phyloP scores from a whole-genome alignment of 306 rosid species.

The Ceratonia siliqua region DNA sequence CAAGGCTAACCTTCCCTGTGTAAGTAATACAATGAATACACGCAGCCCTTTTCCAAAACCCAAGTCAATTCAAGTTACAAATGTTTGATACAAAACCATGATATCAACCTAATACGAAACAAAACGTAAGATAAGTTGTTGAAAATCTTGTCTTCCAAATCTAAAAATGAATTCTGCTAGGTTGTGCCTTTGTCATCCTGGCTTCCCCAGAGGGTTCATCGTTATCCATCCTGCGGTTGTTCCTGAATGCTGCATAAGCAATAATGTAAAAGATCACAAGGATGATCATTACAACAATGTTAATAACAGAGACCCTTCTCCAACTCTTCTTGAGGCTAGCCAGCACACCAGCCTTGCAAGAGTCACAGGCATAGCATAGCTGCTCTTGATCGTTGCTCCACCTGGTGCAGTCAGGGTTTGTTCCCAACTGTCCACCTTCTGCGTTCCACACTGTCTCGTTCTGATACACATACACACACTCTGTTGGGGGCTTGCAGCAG shows the following conservation, averaged over 20 bases:
- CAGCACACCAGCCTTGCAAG: constrained; percentile 78
- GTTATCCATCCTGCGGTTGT: constrained; percentile 60
- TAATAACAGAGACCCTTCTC: constrained; percentile 73
- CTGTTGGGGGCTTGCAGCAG: constrained; percentile 85
- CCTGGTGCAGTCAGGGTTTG: constrained; percentile 46
- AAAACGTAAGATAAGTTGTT: neutral
- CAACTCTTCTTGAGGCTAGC: constrained; percentile 68
- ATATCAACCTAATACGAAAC: neutral
- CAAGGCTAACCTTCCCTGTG: neutral
- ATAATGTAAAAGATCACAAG: constrained; percentile 49
- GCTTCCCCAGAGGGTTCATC: constrained; percentile 58
- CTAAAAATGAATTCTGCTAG: constrained; percentile 43
- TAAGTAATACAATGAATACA: constrained; percentile 26
- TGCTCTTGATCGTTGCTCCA: constrained; percentile 71
- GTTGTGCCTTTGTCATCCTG: constrained; percentile 61
- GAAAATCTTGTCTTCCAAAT: constrained; percentile 15
- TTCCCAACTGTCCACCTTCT: constrained; percentile 27
- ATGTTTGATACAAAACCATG: constrained; percentile 11
- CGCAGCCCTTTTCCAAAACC: neutral
- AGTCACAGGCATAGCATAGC: constrained; percentile 70
- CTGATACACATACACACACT: constrained; percentile 52
- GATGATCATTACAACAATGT: constrained; percentile 50
- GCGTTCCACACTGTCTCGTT: constrained; percentile 61
- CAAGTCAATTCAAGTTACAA: constrained; percentile 26
- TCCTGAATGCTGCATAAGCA: constrained; percentile 59